These are phyloP conservation scores for Zizania latifolia DNA, from an alignment of 176 grass and related monocot genomes.

Conservation along the genomic window DNA sequence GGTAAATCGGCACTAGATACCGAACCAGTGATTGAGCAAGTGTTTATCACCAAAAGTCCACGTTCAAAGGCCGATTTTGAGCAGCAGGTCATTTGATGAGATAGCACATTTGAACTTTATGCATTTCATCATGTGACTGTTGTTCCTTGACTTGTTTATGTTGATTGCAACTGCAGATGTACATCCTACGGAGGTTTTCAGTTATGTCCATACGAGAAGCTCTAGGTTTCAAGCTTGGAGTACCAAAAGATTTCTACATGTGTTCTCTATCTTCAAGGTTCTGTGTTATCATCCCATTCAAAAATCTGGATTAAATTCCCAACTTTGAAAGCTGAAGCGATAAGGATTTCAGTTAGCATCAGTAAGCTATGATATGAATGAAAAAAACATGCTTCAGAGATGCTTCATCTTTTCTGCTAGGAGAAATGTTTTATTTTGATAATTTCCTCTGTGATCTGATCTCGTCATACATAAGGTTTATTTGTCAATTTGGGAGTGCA, in stretches of 20 bases:
- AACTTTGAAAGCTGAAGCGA: neutral
- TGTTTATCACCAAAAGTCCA: conserved; percentile 51
- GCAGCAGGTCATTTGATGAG: conserved; percentile 50
- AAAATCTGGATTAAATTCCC: neutral
- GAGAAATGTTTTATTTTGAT: too few relatives aligned
- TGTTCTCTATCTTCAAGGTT: conserved; percentile 93
- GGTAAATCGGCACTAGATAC: conserved; percentile 38
- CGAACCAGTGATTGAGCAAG: conserved; percentile 55
- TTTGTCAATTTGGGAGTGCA: neutral
- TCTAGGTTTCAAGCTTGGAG: conserved; percentile 41
- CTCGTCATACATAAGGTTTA: neutral
- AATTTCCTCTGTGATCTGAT: conserved; percentile 1
- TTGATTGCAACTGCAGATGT: conserved; percentile 43
- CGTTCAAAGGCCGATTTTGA: conserved; percentile 58
- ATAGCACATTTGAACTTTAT: conserved; percentile 3
- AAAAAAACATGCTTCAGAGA: neutral
- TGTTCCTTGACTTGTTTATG: neutral
- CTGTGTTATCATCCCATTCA: neutral
- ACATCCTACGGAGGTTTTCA: conserved; percentile 53
- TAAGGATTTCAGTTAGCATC: neutral
- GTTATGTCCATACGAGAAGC: conserved; percentile 48
- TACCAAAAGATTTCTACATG: conserved; percentile 63
- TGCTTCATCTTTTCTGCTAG: neutral
- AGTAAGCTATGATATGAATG: neutral
- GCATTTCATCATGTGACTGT: neutral